These are phyloP conservation scores for Talaromyces sp. DNA, from an alignment of 2,329 filamentous ascomycete species.

Conservation along the genomic window DNA sequence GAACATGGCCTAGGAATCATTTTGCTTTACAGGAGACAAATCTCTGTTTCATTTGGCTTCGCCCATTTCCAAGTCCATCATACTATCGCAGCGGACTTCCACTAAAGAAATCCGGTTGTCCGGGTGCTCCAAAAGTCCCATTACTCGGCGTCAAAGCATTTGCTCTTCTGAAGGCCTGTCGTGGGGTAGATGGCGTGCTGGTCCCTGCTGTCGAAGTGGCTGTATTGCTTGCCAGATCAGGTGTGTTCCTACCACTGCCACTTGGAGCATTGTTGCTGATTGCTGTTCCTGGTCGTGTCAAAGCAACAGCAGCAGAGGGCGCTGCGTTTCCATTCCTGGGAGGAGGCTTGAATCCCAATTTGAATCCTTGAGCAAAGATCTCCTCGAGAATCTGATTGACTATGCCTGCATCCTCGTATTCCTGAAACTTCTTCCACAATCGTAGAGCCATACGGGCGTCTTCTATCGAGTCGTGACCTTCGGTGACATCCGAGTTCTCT, in stretches of 20 bases:
- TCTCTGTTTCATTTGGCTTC: too few relatives aligned
- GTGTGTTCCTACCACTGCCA: constrained; percentile 41
- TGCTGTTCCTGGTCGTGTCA: constrained; percentile 39
- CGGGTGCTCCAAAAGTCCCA: constrained; percentile 39
- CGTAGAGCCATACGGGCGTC: constrained; percentile 88
- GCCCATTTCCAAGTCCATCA: neutral
- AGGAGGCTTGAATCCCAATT: constrained; percentile 58
- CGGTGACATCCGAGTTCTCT: constrained; percentile 54
- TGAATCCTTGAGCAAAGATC: constrained; percentile 68
- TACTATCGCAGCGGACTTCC: constrained; percentile 38
- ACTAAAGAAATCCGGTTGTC: constrained; percentile 37
- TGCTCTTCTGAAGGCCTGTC: constrained; percentile 41
- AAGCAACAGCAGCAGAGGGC: constrained; percentile 14
- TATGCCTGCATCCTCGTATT: constrained; percentile 82
- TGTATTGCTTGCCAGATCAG: constrained; percentile 26
- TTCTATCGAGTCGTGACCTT: constrained; percentile 84
- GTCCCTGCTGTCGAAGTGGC: constrained; percentile 11
- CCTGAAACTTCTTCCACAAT: constrained; percentile 83
- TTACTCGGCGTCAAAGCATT: constrained; percentile 44
- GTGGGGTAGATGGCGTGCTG: constrained; percentile 41
- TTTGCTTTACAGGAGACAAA: neutral
- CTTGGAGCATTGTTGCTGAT: constrained; percentile 35
- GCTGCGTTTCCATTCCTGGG: constrained; percentile 33
- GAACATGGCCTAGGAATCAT: neutral
- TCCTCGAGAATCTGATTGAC: constrained; percentile 80